A percentile compares a stretch with the other conserved stretches of the same genome.
These are phyloP conservation scores for Talaromyces sp. DNA, from an alignment of 2,329 filamentous ascomycete genomes.

Conservation along the genomic window DNA sequence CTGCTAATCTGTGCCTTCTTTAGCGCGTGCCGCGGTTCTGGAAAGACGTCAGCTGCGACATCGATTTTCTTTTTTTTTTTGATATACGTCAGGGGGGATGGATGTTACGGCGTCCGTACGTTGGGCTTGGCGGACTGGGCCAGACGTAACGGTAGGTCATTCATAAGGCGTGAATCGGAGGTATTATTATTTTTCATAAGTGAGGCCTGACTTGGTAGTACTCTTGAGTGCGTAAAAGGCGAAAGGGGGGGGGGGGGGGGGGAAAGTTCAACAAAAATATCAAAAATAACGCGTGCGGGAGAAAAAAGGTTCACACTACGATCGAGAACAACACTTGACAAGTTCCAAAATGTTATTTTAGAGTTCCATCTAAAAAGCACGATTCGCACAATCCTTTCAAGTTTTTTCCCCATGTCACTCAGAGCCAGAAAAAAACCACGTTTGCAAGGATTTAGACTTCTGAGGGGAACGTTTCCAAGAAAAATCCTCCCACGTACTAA, in stretches of 20 bases:
- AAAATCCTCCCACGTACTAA: neutral
- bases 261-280: no score
- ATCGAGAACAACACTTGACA: neutral
- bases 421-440: neutral
- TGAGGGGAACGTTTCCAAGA: neutral
- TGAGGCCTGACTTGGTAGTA: no score
- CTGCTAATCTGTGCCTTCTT: neutral
- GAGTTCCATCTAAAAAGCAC: neutral
- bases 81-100: no score
- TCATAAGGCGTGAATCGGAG: neutral
- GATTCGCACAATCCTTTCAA: neutral
- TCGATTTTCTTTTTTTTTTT: neutral
- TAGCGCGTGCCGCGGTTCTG: neutral
- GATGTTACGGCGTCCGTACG: no score
- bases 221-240: neutral
- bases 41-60: neutral
- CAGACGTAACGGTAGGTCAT: neutral
- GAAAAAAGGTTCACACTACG: neutral
- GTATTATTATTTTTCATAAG: neutral
- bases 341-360: neutral
- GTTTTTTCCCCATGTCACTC: neutral
- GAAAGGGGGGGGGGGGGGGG: no score
- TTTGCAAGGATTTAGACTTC: neutral
- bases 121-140: neutral
- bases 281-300: no score